These are phyloP conservation scores for Emergomyces africanus DNA, from an alignment of 2,329 filamentous ascomycete genomes.

Conservation along the genomic window DNA sequence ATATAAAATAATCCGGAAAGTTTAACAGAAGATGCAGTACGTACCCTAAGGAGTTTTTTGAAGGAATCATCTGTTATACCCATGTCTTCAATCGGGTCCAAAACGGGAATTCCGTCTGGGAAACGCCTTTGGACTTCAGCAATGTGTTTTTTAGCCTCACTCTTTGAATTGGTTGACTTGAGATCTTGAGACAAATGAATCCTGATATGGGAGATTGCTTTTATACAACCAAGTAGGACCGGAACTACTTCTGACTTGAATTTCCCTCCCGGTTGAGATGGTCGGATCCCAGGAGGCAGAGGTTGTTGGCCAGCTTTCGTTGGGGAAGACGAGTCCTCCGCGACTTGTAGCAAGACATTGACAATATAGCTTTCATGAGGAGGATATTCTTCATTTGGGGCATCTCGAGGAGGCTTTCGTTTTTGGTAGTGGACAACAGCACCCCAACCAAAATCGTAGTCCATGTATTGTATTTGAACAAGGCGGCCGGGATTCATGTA, in stretches of 20 bases:
- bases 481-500: constrained; percentile 83
- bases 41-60: constrained; percentile 66
- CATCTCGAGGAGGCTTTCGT: constrained; percentile 54
- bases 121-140: constrained; percentile 76
- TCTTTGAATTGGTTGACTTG: constrained; percentile 53
- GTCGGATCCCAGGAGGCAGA: constrained; percentile 49
- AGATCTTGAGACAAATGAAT: constrained; percentile 73
- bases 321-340: constrained; percentile 38
- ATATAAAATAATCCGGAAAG: neutral
- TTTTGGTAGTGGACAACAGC: constrained; percentile 63
- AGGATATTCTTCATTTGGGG: constrained; percentile 51
- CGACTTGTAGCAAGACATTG: constrained; percentile 62
- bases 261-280: constrained; percentile 49
- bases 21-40: constrained; percentile 10
- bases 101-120: constrained; percentile 74
- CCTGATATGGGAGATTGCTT: constrained; percentile 70
- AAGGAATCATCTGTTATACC: constrained; percentile 83
- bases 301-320: constrained; percentile 51
- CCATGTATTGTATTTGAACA: constrained; percentile 68
- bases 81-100: constrained; percentile 97
- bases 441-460: constrained; percentile 88
- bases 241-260: constrained; percentile 72
- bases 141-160: constrained; percentile 53
- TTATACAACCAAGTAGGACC: constrained; percentile 72
- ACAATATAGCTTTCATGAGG: constrained; percentile 70